Evolutionary conservation across 345 rosid species (phyloP), one percentile per base, ranked within the genome.

Genomic region (Pseudoturritis turrita): DNA sequence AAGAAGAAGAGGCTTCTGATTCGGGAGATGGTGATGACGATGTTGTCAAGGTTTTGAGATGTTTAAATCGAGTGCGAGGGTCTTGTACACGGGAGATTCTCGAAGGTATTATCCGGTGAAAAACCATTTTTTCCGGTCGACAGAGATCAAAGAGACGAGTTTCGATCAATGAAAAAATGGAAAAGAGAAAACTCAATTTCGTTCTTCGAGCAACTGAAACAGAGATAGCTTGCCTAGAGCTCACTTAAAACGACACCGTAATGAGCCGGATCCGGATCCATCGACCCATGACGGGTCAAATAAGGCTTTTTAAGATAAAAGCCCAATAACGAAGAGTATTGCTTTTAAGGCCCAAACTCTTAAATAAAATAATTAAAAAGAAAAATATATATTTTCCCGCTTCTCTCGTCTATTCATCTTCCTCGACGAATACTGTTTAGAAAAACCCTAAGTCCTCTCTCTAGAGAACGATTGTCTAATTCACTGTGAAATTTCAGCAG

Each of bases 1-100:
- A 63, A 35, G 82, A 60, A 8, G 82, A 60, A 8, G 73, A 18
- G 10, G 60, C 76, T 26, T 75, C 74, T 37, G 28, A 41, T 36
- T 44, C 51, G 28, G 47, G 68, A 44, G 40, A 29, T 35, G 58
- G 76, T 46, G 50, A 43, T 17, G 75, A 7, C 1, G 40, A 55
- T 31, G 53, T 74, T 51, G 73, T 64, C 6, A 52, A 18, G 62
- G 73, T 50, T 68, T 43, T 47, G 71, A 77, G 51, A 68, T 37
- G 59, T 75, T 61, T 74, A 10, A 71, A 7, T 45, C 31, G 56
- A 52, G n/a, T 36, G 45, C 23, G 41, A 19, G 35, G 22, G 53
- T 22, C 1, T 28, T 51, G 44, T 25, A 39, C 39, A 46, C 64
- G 75, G 61, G 62, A 36, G 65, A 23, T 26, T 45, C 56, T 44